Conservation (phyloP, 352 stramenopile species). For the Phytophthora fragariaefolia region DNA sequence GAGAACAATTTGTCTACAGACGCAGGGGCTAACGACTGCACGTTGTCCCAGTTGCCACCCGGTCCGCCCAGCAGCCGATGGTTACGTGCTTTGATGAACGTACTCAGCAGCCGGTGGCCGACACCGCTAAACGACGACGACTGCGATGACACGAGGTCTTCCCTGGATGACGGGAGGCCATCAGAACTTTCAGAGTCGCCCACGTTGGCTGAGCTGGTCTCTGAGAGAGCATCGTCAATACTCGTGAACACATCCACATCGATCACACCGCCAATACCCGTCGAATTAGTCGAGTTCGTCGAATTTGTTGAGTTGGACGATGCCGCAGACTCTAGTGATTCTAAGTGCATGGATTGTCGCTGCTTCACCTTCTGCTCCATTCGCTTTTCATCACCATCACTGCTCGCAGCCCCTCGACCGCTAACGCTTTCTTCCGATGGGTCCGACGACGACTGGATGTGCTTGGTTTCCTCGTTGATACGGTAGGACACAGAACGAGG, state of each 20-base stretch:
- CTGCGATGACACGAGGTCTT: conserved; percentile 39
- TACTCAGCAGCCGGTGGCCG: conserved; percentile 70
- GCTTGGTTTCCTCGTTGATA: conserved; percentile 77
- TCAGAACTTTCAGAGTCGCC: conserved; percentile 29
- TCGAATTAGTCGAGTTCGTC: conserved; percentile 41
- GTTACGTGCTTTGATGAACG: conserved; percentile 71
- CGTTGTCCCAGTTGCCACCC: conserved; percentile 30
- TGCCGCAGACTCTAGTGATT: conserved; percentile 36
- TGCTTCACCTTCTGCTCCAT: conserved; percentile 33
- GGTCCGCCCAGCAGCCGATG: conserved; percentile 61
- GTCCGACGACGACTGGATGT: conserved; percentile 27
- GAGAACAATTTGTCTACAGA: conserved; percentile 65
- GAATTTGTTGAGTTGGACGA: conserved; percentile 44
- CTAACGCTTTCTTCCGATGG: conserved; percentile 24
- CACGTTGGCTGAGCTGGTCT: conserved; percentile 39
- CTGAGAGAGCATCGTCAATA: conserved; percentile 70
- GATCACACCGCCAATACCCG: conserved; percentile 71
- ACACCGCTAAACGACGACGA: conserved; percentile 75
- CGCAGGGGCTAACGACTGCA: conserved; percentile 48
- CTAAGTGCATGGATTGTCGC: conserved; percentile 36
- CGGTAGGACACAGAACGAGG: conserved; percentile 66
- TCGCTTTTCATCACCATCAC: conserved; percentile 26
- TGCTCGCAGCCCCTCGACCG: conserved; percentile 23
- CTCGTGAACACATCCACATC: conserved; percentile 85
- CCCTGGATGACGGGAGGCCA: conserved; percentile 27